Percentiles rank a stretch among this genome's conserved stretches.
Evolutionary conservation across 2,329 filamentous ascomycete genomes (phyloP).

Genomic region (Metarhizium album): DNA sequence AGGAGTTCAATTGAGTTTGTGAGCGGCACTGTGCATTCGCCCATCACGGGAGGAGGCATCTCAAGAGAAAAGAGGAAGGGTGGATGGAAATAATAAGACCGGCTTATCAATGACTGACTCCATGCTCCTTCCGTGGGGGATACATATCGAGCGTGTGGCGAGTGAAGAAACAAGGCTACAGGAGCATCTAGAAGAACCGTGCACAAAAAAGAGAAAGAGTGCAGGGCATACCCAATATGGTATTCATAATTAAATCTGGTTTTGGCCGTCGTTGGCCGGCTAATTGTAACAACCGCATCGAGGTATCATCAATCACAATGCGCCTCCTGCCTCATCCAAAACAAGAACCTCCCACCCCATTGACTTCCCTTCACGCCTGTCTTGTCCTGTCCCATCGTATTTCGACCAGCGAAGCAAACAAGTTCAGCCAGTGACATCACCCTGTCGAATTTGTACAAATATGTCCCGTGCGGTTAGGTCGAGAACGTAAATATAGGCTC

Average conservation of each 20-base stretch:
- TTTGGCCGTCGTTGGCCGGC: conserved; percentile 6
- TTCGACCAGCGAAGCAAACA: not conserved
- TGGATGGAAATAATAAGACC: conserved; percentile 18
- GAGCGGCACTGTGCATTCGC: not conserved
- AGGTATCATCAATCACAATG: conserved; percentile 23
- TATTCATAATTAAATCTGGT: conserved; percentile 11
- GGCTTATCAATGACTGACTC: not conserved
- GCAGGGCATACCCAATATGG: not conserved
- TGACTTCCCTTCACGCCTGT: not conserved
- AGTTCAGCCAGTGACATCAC: not conserved
- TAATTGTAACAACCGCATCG: conserved; percentile 12
- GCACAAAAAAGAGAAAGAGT: not conserved
- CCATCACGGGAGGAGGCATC: conserved; percentile 11
- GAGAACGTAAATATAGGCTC: not conserved
- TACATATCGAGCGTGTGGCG: not conserved
- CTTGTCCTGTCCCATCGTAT: not conserved
- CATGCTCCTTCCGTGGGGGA: not conserved
- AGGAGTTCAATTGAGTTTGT: conserved; percentile 39
- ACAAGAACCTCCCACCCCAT: not conserved
- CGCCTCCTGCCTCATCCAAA: conserved; percentile 8
- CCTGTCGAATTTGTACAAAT: not conserved
- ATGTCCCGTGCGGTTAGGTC: not conserved
- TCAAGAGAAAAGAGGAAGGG: conserved; percentile 23
- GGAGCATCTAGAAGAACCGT: not conserved
- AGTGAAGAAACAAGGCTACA: not conserved